Evolutionary conservation across 768 basidiomycete species (phyloP).

Genomic region (Rhizopogon vulgaris): DNA sequence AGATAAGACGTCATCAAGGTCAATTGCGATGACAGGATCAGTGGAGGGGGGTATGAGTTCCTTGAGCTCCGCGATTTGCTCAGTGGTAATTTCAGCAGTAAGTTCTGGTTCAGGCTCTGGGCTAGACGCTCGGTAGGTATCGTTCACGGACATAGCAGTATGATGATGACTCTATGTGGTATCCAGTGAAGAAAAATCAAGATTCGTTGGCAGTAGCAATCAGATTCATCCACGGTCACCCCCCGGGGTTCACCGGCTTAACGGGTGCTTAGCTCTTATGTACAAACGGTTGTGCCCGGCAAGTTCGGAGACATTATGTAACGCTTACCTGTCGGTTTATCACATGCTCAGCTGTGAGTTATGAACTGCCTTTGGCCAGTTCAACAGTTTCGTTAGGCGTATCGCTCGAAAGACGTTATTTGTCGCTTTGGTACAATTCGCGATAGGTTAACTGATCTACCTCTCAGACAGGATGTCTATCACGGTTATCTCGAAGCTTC

Average conservation of each 20-base stretch:
- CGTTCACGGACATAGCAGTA: conserved; percentile 4
- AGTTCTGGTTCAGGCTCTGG: not conserved
- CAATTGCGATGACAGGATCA: conserved; percentile 50
- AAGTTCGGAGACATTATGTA: not conserved
- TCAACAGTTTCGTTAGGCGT: not conserved
- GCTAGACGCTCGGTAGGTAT: conserved; percentile 1
- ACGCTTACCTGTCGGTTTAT: too few species aligned
- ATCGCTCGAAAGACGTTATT: not conserved
- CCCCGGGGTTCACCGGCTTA: too few species aligned
- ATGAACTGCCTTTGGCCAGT: not conserved
- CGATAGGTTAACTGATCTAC: not conserved
- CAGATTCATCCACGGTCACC: too few species aligned
- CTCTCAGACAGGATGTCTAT: conserved; percentile 12
- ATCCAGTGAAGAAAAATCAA: not conserved
- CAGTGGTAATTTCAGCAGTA: conserved; percentile 1
- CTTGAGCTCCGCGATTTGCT: conserved; percentile 7
- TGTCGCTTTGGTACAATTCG: not conserved
- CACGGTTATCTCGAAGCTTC: conserved; percentile 22
- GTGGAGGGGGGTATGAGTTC: conserved; percentile 13
- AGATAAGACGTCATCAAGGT: conserved; percentile 64
- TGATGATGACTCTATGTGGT: not conserved
- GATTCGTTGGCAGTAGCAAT: too few species aligned
- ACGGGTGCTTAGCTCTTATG: too few species aligned
- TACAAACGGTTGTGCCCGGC: too few species aligned
- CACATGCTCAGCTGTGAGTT: not conserved